Conservation (phyloP, 495 filamentous ascomycete species). For the Penicillium samsonianum region DNA sequence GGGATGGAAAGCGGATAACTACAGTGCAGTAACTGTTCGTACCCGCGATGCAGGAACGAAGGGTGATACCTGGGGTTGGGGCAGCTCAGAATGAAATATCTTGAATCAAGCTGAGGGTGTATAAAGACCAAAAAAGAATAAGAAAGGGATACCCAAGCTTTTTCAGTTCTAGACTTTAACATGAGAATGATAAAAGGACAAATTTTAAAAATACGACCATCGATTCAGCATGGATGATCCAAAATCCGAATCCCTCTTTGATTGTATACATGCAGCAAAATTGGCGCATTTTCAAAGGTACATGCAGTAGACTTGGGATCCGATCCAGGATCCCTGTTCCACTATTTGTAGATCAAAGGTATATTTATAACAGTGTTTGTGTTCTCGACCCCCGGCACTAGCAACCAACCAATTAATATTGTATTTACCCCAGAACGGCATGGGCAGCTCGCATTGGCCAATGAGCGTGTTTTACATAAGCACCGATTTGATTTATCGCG, state of each 20-base stretch:
- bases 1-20: conserved; percentile 16
- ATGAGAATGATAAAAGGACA: conserved; percentile 13
- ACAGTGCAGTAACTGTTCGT: conserved; percentile 24
- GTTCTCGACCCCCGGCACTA: no score
- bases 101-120: conserved; percentile 9
- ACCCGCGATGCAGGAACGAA: conserved; percentile 29
- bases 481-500: no score
- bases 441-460: no score
- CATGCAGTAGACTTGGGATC: conserved; percentile 17
- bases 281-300: conserved; percentile 13
- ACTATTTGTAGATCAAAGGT: conserved; percentile 21
- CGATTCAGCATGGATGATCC: conserved; percentile 42
- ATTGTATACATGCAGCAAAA: conserved; percentile 21
- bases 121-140: conserved; percentile 9
- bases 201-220: conserved; percentile 6
- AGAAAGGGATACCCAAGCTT: conserved; percentile 17
- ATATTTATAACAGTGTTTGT: no score
- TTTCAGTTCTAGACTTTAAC: conserved; percentile 18
- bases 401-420: no score
- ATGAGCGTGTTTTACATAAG: no score
- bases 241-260: conserved; percentile 19
- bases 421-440: no score
- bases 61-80: conserved; percentile 23
- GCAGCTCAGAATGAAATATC: conserved; percentile 31
- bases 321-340: conserved; percentile 22